Evolutionary conservation across 2,329 filamentous ascomycete genomes (phyloP), one percentile per base, ranked within the genome.

Genomic region (Colletotrichum sp.): DNA sequence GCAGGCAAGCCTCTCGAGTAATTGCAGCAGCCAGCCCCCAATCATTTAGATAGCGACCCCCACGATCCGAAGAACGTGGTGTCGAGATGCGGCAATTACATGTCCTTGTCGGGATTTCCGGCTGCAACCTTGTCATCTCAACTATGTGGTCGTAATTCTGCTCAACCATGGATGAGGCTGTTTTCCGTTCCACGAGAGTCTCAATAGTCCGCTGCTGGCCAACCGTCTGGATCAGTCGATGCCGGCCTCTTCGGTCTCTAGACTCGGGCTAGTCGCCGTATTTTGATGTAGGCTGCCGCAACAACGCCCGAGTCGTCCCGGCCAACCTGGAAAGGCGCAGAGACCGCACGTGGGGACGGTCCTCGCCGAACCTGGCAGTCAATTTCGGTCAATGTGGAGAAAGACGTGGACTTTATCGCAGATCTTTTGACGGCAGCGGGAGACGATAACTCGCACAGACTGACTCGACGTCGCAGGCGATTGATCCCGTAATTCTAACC

Each of bases 361-460:
- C 72, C 36, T 55, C 26, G 18, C 36, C 49, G 28, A 44, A 63
- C 68, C 24, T 70, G 57, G 57, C 59, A 28, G 62, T 24, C 34
- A 75, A 67, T 67, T 75, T 67, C 72, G 52, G 68, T 26, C 74
- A 44, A 74, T 65, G 59, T 69, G 59, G 70, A 65, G 64, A 66
- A 10, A 12, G 59, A 49, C 16, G 44, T 59, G 28, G 69, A 62
- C 63, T 63, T 26, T n/a, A 57, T 66, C 59, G 59, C 59, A 63
- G 70, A 69, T 76, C 59, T 65, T 16, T 49, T n/a, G 57, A 65
- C 57, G 69, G 28, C 34, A 57, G 39, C 55, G 21, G 21, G 32
- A 71, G 62, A 75, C 16, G 59, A 16, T 62, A 60, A 60, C 18
- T 66, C 28, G 65, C 70, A 76, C 57, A 65, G 64, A 69, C 59